Percentiles rank a stretch among this genome's conserved stretches.
Evolutionary conservation across 345 rosid species (phyloP).

Genomic region (Pugionium cornutum): DNA sequence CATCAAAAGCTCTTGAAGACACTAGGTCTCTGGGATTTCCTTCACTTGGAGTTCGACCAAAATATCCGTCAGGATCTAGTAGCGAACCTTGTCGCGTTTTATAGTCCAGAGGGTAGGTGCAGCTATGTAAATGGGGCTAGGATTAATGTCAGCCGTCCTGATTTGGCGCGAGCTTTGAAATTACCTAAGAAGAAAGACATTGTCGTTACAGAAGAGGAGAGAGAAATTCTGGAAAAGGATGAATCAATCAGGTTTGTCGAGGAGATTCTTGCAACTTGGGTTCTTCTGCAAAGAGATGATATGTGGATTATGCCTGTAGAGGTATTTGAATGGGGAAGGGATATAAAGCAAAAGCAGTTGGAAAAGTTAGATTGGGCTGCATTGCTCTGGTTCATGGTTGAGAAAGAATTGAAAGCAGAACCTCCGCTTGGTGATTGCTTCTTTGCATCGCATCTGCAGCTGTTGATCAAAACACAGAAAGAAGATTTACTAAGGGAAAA

Average conservation of each 20-base stretch:
- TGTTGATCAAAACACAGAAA: slow-evolving; percentile 51
- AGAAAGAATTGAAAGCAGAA: slow-evolving; percentile 61
- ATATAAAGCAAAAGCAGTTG: slow-evolving; percentile 59
- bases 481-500: slow-evolving; percentile 29
- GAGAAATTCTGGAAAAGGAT: slow-evolving; percentile 45
- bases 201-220: slow-evolving; percentile 35
- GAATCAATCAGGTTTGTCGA: slow-evolving; percentile 54
- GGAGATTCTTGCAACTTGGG: slow-evolving; percentile 65
- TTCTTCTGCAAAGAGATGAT: slow-evolving; percentile 69
- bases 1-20: slow-evolving; percentile 63
- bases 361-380: slow-evolving; percentile 79
- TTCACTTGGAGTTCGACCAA: slow-evolving; percentile 61
- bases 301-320: slow-evolving; percentile 74
- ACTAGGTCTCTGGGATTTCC: slow-evolving; percentile 84
- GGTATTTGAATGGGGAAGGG: slow-evolving; percentile 44
- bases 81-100: slow-evolving; percentile 63
- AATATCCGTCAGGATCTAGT: slow-evolving; percentile 56
- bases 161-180: slow-evolving; percentile 75
- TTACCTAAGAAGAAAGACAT: slow-evolving; percentile 56
- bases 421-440: slow-evolving; percentile 61
- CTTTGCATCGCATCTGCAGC: slow-evolving; percentile 86
- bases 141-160: slow-evolving; percentile 66
- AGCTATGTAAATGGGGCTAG: slow-evolving; percentile 66
- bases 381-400: slow-evolving; percentile 85
- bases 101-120: slow-evolving; percentile 38